These are phyloP conservation scores for Solanum bulbocastanum DNA, from an alignment of 257 asterid genomes.

Conservation along the genomic window DNA sequence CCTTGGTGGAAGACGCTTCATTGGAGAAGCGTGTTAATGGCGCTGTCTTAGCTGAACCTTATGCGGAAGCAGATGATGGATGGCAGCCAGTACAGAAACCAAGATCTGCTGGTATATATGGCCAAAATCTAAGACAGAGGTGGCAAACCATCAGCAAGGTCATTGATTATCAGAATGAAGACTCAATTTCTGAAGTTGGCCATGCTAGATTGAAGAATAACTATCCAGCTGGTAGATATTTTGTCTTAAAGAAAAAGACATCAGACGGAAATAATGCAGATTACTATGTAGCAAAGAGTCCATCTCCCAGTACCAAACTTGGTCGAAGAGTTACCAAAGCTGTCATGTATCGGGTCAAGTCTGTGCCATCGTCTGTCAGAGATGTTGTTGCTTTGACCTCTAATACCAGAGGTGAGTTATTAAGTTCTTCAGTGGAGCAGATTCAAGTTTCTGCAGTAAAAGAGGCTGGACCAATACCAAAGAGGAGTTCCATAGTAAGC, in stretches of 20 bases:
- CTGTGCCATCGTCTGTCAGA: slow-evolving; percentile 41
- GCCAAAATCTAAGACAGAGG: slow-evolving; percentile 66
- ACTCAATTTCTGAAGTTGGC: slow-evolving; percentile 50
- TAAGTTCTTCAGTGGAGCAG: slow-evolving; percentile 29
- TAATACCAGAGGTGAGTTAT: slow-evolving; percentile 30
- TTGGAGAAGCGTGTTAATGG: slow-evolving; percentile 17
- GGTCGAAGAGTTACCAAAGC: slow-evolving; percentile 65
- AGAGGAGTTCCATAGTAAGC: slow-evolving; percentile 63
- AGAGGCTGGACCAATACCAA: slow-evolving; percentile 34
- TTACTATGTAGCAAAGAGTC: slow-evolving; percentile 66
- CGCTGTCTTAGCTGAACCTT: slow-evolving; percentile 37
- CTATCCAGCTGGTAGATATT: slow-evolving; percentile 46
- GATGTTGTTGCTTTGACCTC: slow-evolving; percentile 30
- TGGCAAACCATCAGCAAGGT: slow-evolving; percentile 50
- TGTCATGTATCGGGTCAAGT: slow-evolving; percentile 80
- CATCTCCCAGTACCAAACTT: slow-evolving; percentile 44
- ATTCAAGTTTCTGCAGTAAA: slow-evolving; percentile 32
- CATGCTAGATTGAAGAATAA: slow-evolving; percentile 46
- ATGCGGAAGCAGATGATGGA: slow-evolving; percentile 81
- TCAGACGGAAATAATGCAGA: slow-evolving; percentile 58
- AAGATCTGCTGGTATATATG: slow-evolving; percentile 59
- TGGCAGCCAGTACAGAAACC: slow-evolving; percentile 96
- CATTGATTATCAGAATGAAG: slow-evolving; percentile 57
- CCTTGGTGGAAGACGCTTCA: slow-evolving; percentile 24
- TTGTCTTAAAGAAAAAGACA: slow-evolving; percentile 58